Base-by-base conservation (phyloP, 139 green algal species). In the Spirogloea muscicola region DNA sequence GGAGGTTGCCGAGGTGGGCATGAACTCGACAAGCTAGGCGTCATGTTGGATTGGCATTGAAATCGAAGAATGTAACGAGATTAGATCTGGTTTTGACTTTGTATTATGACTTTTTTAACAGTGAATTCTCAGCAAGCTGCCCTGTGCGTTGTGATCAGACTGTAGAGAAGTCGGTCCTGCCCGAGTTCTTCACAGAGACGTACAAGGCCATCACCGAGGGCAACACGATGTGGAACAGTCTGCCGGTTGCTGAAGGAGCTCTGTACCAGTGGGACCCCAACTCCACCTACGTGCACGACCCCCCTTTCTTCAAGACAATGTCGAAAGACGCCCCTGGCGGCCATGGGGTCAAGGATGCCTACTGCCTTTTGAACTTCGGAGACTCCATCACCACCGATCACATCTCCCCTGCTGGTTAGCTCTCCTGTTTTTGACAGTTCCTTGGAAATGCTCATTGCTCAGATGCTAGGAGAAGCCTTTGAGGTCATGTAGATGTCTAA, bases 371-470 rank as follows among this genome's bases (percentile, higher is more conserved):
- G 16, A 68, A 76, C 37, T 40, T 84, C 9, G 76, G 76, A 0
- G 76, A 84, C 48, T 76, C 59, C 69, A 81, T 84, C 44, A 84
- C 76, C 37, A 84, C 76, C 2, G 76, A 84, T 29, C 76, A 84
- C 41, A 84, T 84, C 51, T 81, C 70, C 36, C 76, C 76, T 31
- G 76, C 76, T 25, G 74, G 74, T 43, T 40, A 25, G 59, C n/a
- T n/a, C n/a, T n/a, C n/a, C n/a, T n/a, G n/a, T n/a, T n/a, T n/a
- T n/a, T n/a, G n/a, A n/a, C n/a, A n/a, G n/a, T n/a, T n/a, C n/a
- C n/a, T n/a, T n/a, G n/a, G n/a, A n/a, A n/a, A n/a, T n/a, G n/a
- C n/a, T n/a, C n/a, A n/a, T n/a, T n/a, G n/a, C n/a, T n/a, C n/a
- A n/a, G n/a, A n/a, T n/a, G n/a, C n/a, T n/a, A n/a, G n/a, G n/a